A percentile compares a stretch with the other conserved stretches of the same genome.
phyloP scores from a whole-genome alignment of 169 alveolate species.

The Plasmodium vivax region DNA sequence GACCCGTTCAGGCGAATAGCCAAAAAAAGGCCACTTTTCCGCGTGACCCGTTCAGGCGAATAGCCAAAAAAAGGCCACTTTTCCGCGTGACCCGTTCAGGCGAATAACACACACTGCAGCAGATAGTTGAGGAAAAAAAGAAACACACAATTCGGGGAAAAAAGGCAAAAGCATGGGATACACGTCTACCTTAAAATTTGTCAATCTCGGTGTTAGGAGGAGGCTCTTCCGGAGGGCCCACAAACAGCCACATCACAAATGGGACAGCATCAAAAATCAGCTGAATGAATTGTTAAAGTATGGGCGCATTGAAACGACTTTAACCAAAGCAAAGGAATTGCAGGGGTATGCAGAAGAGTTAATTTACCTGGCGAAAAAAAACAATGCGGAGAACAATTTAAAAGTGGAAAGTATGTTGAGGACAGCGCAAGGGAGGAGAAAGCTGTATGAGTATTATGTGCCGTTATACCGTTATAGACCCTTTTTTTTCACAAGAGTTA shows the following conservation, averaged over 20 bases:
- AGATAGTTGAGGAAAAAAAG: neutral
- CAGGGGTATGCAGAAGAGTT: slow-evolving; percentile 92
- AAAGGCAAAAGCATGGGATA: slow-evolving; percentile 83
- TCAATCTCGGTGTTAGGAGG: slow-evolving; percentile 84
- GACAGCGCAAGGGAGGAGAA: slow-evolving; percentile 88
- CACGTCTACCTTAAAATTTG: slow-evolving; percentile 82
- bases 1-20: neutral
- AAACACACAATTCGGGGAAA: neutral
- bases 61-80: neutral
- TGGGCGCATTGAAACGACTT: slow-evolving; percentile 88
- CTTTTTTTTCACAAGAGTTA: slow-evolving; percentile 87
- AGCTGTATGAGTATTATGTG: slow-evolving; percentile 85
- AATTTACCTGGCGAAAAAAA: slow-evolving; percentile 86
- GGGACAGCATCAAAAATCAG: slow-evolving; percentile 88
- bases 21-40: neutral
- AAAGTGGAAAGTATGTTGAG: slow-evolving; percentile 87
- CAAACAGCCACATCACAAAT: slow-evolving; percentile 88
- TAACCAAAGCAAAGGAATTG: slow-evolving; percentile 89
- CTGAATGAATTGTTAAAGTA: slow-evolving; percentile 84
- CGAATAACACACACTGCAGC: neutral
- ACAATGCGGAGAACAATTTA: slow-evolving; percentile 80
- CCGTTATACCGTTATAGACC: slow-evolving; percentile 87
- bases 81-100: slow-evolving; percentile 12
- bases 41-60: neutral
- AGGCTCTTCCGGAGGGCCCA: slow-evolving; percentile 84